phyloP scores from a whole-genome alignment of 331 rosid species.

The Acacia pycnantha region DNA sequence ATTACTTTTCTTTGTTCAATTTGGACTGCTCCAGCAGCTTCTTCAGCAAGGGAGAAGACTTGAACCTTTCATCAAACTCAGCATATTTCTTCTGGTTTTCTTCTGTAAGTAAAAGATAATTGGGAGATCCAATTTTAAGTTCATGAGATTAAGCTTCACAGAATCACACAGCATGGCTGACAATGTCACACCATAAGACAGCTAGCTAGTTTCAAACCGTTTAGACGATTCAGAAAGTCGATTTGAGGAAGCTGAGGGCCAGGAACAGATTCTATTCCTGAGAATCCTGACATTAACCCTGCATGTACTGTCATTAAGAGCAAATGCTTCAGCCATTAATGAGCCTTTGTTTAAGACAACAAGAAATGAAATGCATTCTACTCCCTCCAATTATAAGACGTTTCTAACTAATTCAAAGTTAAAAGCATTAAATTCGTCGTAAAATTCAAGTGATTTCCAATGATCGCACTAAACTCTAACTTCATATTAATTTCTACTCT shows the following conservation, averaged over 20 bases:
- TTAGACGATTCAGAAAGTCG: conserved; percentile 70
- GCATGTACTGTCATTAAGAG: conserved; percentile 63
- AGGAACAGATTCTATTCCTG: conserved; percentile 86
- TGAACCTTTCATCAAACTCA: conserved; percentile 75
- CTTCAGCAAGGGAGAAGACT: conserved; percentile 68
- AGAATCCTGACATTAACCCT: conserved; percentile 78
- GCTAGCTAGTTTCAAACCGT: conserved; percentile 47
- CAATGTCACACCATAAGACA: not conserved
- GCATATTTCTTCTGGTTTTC: conserved; percentile 88
- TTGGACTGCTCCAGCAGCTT: conserved; percentile 75
- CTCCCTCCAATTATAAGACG: not conserved
- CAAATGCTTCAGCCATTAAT: conserved; percentile 7
- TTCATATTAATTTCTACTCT: too few relatives aligned
- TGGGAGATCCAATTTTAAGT: not conserved
- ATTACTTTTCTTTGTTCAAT: conserved; percentile 80
- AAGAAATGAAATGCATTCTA: not conserved
- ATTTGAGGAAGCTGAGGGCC: conserved; percentile 87
- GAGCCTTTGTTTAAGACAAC: not conserved
- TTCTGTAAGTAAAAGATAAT: conserved; percentile 51
- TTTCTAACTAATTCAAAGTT: too few relatives aligned
- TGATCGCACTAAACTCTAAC: too few relatives aligned
- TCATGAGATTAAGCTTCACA: conserved; percentile 19
- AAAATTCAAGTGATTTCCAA: too few relatives aligned
- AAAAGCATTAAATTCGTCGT: too few relatives aligned
- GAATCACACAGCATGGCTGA: conserved; percentile 13